Evolutionary conservation across 2,329 filamentous ascomycete species (phyloP).

Genomic region (Nigrospora oryzae): DNA sequence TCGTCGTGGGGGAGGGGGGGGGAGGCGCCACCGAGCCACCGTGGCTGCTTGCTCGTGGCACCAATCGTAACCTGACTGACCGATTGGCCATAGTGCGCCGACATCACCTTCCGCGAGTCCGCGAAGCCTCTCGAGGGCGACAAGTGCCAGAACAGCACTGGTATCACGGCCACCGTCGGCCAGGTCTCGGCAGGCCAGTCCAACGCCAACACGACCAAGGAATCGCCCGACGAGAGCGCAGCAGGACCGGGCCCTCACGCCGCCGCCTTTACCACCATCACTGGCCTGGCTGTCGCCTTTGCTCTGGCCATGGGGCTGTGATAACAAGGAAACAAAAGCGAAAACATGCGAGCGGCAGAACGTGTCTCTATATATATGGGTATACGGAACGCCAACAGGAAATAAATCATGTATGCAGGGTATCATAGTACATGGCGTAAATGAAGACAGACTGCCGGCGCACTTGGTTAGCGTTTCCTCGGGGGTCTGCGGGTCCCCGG

Average conservation of each 20-base stretch:
- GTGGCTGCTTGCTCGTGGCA: background rate
- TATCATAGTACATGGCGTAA: too few species aligned
- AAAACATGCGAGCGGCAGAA: background rate
- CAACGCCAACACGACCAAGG: background rate
- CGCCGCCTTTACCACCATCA: conserved; percentile 22
- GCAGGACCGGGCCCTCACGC: conserved; percentile 9
- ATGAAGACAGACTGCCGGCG: too few species aligned
- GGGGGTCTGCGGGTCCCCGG: too few species aligned
- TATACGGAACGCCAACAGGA: background rate
- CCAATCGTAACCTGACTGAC: background rate
- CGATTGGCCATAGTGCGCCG: conserved; percentile 49
- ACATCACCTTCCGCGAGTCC: conserved; percentile 56
- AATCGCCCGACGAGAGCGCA: background rate
- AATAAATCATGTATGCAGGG: too few species aligned
- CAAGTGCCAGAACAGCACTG: conserved; percentile 51
- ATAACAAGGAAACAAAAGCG: conserved; percentile 3
- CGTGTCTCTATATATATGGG: background rate
- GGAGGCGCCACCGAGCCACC: background rate
- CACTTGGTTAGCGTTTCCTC: too few species aligned
- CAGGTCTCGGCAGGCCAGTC: conserved; percentile 7
- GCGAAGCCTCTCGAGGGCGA: conserved; percentile 34
- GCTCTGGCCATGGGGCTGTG: conserved; percentile 26
- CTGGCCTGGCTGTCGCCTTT: conserved; percentile 28
- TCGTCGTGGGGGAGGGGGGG: background rate
- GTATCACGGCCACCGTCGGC: conserved; percentile 33